Evolutionary conservation across 2,329 filamentous ascomycete species (phyloP), one percentile per base, ranked within the genome.

Genomic region (Ambrosiella xylebori): DNA sequence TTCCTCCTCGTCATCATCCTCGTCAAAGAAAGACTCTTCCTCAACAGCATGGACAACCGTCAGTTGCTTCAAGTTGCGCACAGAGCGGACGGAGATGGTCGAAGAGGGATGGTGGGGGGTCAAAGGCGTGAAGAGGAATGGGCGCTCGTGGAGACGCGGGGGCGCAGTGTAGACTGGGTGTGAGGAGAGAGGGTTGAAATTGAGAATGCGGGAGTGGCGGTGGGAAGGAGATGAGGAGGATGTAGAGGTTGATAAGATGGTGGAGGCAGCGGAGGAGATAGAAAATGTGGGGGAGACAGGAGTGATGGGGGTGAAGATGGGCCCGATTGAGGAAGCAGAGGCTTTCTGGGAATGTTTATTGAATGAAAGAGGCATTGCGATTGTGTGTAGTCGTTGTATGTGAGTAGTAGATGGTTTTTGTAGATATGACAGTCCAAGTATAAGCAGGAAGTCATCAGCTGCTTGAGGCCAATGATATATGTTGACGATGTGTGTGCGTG

Each of bases 101-200:
- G 59, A 61, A 9, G 59, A 58, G 7, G 56, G 56, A 44, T 45
- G 57, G 39, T 54, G 47, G 52, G 56, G 45, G 1, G 50, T 35
- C 2, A 47, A 53, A 38, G 59, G 59, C 11, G 59, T 61, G 27
- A 61, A 55, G 19, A 61, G 45, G 37, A 52, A 61, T 11, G 59
- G 59, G n/a, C 59, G 59, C 44, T 61, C 59, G n/a, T 61, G 59
- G 7, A 61, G 56, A 15, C 59, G 56, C 13, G 59, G 59, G n/a
- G 59, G 59, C 1, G 59, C 56, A 17, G 54, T 57, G 56, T 52
- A 56, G 15, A 58, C 56, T 2, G 58, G 58, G 52, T 61, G 56
- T 27, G 54, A 57, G 36, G 52, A 56, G 38, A 61, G 59, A 56
- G 59, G 59, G 59, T 61, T 55, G 50, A 60, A 57, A 41, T 60